Percentiles rank a stretch among this genome's conserved stretches.
These are phyloP conservation scores for Fusarium napiforme DNA, from an alignment of 2,329 filamentous ascomycete genomes.

Conservation along the genomic window DNA sequence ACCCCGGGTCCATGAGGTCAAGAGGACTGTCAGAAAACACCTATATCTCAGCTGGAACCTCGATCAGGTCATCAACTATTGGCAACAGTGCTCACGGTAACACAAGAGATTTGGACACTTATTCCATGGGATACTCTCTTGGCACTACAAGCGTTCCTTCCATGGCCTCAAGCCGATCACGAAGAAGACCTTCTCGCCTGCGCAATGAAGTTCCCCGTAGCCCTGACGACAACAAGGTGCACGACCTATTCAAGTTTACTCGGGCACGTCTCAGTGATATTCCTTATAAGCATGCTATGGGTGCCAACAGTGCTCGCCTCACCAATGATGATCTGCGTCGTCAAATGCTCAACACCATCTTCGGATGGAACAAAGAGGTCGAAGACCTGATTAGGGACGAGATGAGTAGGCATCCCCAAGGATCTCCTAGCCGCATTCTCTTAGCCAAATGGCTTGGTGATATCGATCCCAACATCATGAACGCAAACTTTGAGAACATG, in stretches of 20 bases:
- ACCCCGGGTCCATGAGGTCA: conserved; percentile 63
- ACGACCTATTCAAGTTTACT: conserved; percentile 89
- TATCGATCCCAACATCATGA: conserved; percentile 82
- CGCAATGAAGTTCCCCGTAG: conserved; percentile 84
- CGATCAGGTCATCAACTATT: conserved; percentile 53
- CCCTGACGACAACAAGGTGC: conserved; percentile 74
- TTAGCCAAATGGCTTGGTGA: conserved; percentile 94
- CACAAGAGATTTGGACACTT: conserved; percentile 58
- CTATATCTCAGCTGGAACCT: conserved; percentile 72
- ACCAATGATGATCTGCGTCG: conserved; percentile 83
- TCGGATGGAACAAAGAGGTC: conserved; percentile 92
- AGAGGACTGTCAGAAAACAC: conserved; percentile 71
- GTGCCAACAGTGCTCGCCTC: conserved; percentile 66
- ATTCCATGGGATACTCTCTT: conserved; percentile 61
- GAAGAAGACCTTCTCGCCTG: conserved; percentile 72
- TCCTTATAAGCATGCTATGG: conserved; percentile 77
- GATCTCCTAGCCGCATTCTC: conserved; percentile 82
- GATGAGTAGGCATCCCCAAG: conserved; percentile 75
- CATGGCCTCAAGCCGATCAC: conserved; percentile 59
- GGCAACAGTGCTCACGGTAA: conserved; percentile 34
- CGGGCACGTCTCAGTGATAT: conserved; percentile 84
- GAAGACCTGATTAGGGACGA: conserved; percentile 87
- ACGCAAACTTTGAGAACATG: conserved; percentile 84
- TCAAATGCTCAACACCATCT: conserved; percentile 94
- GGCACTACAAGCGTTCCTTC: conserved; percentile 54